Evolutionary conservation across 805 yeast species (phyloP), one percentile per base, ranked within the genome.

Genomic region (Debaryomyces tyrocola): DNA sequence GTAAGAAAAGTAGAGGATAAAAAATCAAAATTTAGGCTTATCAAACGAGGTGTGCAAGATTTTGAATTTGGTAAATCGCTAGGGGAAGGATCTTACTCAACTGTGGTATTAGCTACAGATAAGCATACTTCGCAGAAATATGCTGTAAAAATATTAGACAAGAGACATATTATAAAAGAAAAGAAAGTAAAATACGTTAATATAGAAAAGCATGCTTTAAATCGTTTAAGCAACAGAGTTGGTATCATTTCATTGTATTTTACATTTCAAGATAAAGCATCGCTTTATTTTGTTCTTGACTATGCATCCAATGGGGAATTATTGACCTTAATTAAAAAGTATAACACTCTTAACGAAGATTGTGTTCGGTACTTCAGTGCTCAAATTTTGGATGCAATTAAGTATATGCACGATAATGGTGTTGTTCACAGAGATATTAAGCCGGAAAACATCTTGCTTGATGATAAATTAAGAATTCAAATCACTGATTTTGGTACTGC

Each of bases 401-500:
- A 76, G 53, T 85, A 75, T 59, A 80, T 87, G 81, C 95, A 87
- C 58, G 74, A 73, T 43, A 82, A 79, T 55, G 96, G 96, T 34
- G 82, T 87, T 20, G 77, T 87, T 37, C 96, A 87, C 59, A 72
- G 96, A 63, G 96, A 87, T 66, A 77, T 87, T 40, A 87, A 87
- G 60, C 96, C 96, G 0, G 96, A 87, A 58, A 87, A 87, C 62
- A 86, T 87, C 24, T 63, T 87, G 42, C 67, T 87, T 18, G 88
- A 85, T 58, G 69, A 69, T 31, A 74, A 82, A 21, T 71, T 78
- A 73, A 77, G 82, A 48, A 73, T 86, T 35, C 85, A 82, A 62
- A 75, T 87, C 33, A 87, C 96, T 1, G 96, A 87, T 67, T 87
- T 87, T 62, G 96, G 96, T 20, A 87, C 96, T 0, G 95, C 95